Evolutionary conservation across 2,329 filamentous ascomycete genomes (phyloP).

Genomic region (Calycina herbarum): DNA sequence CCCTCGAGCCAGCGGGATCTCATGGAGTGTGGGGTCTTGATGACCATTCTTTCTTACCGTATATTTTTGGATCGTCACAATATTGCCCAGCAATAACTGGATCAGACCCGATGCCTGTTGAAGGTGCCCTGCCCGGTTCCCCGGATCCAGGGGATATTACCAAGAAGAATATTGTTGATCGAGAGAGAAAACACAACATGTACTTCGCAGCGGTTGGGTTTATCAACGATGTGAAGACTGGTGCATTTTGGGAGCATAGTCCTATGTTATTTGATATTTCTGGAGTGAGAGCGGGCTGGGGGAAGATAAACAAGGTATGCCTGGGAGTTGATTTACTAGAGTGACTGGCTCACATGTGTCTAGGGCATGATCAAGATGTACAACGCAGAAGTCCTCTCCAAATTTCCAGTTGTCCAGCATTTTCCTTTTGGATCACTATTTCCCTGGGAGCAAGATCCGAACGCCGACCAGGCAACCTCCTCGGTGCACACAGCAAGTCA

Average conservation of each 20-base stretch:
- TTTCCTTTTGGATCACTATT: conserved; percentile 83
- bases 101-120: conserved; percentile 65
- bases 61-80: conserved; percentile 94
- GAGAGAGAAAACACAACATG: conserved; percentile 69
- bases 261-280: conserved; percentile 94
- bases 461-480: conserved; percentile 49
- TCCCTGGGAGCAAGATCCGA: conserved; percentile 69
- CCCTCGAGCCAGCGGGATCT: conserved; percentile 89
- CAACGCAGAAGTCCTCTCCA: conserved; percentile 91
- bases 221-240: conserved; percentile 95
- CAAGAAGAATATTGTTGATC: conserved; percentile 62
- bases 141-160: conserved; percentile 72
- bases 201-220: conserved; percentile 97
- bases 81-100: conserved; percentile 72
- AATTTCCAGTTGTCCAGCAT: conserved; percentile 98
- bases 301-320: conserved; percentile 85
- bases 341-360: conserved; percentile 12
- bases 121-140: conserved; percentile 72
- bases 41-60: conserved; percentile 91
- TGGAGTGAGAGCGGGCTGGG: conserved; percentile 90
- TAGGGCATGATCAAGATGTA: conserved; percentile 99
- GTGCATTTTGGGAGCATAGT: conserved; percentile 96
- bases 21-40: conserved; percentile 99
- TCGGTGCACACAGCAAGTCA: conserved; percentile 61
- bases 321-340: background rate